Conservation (phyloP, 257 asterid species). For the Nicotiana undulata region DNA sequence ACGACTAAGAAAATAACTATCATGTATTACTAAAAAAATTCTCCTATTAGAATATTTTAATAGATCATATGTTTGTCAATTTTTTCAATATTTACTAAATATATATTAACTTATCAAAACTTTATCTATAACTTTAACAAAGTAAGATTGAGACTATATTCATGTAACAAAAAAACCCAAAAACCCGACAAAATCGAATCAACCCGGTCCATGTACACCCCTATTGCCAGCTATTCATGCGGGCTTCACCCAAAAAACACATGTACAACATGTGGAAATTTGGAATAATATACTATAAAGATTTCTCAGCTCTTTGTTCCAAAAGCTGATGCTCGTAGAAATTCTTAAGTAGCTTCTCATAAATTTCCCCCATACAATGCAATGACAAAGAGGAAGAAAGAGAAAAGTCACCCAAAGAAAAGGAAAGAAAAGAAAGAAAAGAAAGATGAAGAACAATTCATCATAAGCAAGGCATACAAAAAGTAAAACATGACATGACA, state of each 20-base stretch:
- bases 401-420: not conserved
- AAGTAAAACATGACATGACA: not conserved
- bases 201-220: no score
- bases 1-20: no score
- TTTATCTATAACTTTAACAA: no score
- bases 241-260: not conserved
- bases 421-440: not conserved
- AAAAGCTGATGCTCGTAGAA: not conserved
- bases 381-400: not conserved
- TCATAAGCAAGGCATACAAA: not conserved
- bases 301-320: not conserved
- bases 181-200: no score
- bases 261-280: not conserved
- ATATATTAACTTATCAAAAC: no score
- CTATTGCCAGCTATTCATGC: not conserved
- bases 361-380: not conserved
- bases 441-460: not conserved
- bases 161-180: no score
- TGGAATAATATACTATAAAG: not conserved
- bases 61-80: no score
- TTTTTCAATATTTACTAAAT: no score
- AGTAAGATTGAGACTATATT: no score
- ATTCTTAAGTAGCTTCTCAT: not conserved
- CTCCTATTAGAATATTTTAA: no score
- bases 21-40: no score